Conservation (phyloP, 2,329 filamentous ascomycete species). For the Blastomyces emzantsi region DNA sequence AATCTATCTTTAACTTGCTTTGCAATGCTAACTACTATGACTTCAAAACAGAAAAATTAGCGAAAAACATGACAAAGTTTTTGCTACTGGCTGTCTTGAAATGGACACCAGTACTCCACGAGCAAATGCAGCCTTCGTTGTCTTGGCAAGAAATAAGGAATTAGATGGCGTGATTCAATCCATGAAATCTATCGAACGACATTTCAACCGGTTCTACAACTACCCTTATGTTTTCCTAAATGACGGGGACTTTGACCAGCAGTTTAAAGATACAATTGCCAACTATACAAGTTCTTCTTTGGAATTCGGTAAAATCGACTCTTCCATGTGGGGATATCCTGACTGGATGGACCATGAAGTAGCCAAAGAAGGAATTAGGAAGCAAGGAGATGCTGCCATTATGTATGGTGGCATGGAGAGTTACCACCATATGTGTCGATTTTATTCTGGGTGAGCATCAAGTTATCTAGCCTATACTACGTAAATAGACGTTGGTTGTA, state of each 20-base stretch:
- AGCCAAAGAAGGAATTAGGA: slow-evolving; percentile 88
- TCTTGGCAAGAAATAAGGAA: slow-evolving; percentile 92
- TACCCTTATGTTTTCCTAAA: slow-evolving; percentile 99
- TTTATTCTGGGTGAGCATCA: slow-evolving; percentile 79
- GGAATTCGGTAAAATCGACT: slow-evolving; percentile 89
- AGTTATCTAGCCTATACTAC: background rate
- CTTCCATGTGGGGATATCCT: slow-evolving; percentile 90
- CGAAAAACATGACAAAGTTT: slow-evolving; percentile 95
- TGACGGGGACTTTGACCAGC: slow-evolving; percentile 91
- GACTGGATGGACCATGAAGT: slow-evolving; percentile 94
- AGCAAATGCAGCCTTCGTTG: slow-evolving; percentile 92
- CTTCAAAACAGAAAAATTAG: slow-evolving; percentile 67
- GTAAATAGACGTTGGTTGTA: background rate
- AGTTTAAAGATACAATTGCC: slow-evolving; percentile 76
- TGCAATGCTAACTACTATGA: background rate
- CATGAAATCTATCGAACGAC: slow-evolving; percentile 92
- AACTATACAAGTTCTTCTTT: slow-evolving; percentile 84
- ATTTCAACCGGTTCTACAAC: slow-evolving; percentile 98
- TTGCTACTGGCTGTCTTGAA: slow-evolving; percentile 73
- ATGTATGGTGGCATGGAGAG: slow-evolving; percentile 99
- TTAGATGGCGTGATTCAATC: slow-evolving; percentile 93
- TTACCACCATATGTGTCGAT: slow-evolving; percentile 98
- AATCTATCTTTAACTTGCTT: background rate
- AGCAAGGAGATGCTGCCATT: slow-evolving; percentile 93
- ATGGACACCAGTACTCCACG: slow-evolving; percentile 68